Evolutionary conservation across 2,329 filamentous ascomycete genomes (phyloP), one percentile per base, ranked within the genome.

Genomic region (Phialemonium atrogriseum): DNA sequence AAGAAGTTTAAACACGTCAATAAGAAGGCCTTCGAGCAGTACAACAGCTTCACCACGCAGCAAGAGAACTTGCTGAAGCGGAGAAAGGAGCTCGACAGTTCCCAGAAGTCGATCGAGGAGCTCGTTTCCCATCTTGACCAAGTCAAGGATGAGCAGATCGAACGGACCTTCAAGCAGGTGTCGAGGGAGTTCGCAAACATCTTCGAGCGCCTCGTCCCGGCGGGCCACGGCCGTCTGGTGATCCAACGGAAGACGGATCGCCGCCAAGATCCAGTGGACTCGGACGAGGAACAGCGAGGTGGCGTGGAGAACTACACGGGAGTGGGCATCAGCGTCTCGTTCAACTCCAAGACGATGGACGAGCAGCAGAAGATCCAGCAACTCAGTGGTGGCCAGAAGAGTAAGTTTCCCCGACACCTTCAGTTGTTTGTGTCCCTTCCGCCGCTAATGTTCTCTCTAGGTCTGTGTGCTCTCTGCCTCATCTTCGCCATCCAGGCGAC

Each of bases 401-500:
- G 86, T 87, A 62, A 70, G 80, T 27, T 17, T 13, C 16, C 18
- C 31, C 8, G 4, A 6, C 18, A n/a, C 27, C 12, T 11, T 19
- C 21, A 20, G 23, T n/a, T 25, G 15, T 18, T 4, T 7, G 13
- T 10, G 10, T 13, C 21, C 30, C 16, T 34, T 36, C 24, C 33
- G 31, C n/a, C 9, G 19, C 31, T 24, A 29, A 19, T 13, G 24
- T 16, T 35, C 17, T 42, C 49, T 40, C 48, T 18, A 27, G 84
- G 85, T 74, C 68, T 96, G 40, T 96, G 89, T 58, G 91, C 91
- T 8, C 75, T 98, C n/a, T 93, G 91, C 26, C 76, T 98, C 31
- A 93, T 98, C 45, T 98, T 98, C 54, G 91, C 91, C n/a, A 93
- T 98, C 45, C 91, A 98, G 59, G 85, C 88, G 46, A 94, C 89